Percentiles rank a stretch among this genome's conserved stretches.
Evolutionary conservation across 2,329 filamentous ascomycete genomes (phyloP).

Genomic region (Chaetomium sp.): DNA sequence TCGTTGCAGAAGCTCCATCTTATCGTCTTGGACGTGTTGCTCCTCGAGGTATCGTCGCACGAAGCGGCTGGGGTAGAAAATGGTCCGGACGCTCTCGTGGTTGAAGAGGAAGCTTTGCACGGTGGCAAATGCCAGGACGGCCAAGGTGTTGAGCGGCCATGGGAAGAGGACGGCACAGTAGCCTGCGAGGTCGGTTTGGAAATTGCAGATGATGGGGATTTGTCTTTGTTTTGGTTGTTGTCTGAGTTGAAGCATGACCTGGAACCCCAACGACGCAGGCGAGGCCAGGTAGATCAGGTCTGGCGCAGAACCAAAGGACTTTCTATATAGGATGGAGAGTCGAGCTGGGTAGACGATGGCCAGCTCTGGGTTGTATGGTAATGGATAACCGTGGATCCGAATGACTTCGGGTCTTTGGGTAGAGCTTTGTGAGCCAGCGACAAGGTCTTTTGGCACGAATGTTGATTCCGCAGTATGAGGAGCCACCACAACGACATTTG

Average conservation of each 20-base stretch:
- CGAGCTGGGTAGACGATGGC: constrained; percentile 4
- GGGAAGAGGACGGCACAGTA: constrained; percentile 9
- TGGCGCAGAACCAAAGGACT: not conserved
- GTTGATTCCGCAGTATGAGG: constrained; percentile 3
- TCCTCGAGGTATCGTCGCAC: constrained; percentile 1
- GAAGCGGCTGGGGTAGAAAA: constrained; percentile 5
- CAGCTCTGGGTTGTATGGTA: constrained; percentile 7
- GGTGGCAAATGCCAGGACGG: not conserved
- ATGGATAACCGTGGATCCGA: not conserved
- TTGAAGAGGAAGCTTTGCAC: constrained; percentile 5
- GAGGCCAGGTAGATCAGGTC: constrained; percentile 8
- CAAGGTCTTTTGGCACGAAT: not conserved
- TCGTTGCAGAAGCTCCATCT: not conserved
- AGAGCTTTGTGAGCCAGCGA: not conserved
- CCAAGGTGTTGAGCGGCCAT: constrained; percentile 1
- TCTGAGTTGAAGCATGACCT: constrained; percentile 1
- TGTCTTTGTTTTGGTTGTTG: not conserved
- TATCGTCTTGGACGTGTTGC: not conserved
- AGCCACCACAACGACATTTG: constrained; percentile 1
- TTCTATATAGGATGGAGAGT: not conserved
- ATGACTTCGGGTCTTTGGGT: not conserved
- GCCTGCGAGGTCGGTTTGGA: constrained; percentile 6
- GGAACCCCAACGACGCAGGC: constrained; percentile 5
- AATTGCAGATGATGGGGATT: constrained; percentile 5
- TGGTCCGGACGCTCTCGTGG: not conserved